A percentile compares a stretch with the other conserved stretches of the same genome.
phyloP scores from a whole-genome alignment of 2,329 filamentous ascomycete species.

The Dactylellina cionopaga region DNA sequence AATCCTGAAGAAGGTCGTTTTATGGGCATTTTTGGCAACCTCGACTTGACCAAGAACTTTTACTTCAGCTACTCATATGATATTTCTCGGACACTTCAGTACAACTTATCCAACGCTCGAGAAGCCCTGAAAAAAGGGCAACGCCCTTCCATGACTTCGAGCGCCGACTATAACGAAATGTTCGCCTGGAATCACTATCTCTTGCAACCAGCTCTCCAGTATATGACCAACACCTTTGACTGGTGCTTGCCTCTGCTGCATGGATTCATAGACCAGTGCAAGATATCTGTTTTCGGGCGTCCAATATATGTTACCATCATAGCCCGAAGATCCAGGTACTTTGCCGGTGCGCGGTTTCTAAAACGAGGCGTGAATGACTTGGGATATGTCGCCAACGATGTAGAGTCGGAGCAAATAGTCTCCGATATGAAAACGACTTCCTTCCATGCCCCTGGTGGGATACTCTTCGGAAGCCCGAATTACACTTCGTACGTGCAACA shows the following conservation, averaged over 20 bases:
- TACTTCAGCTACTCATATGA: constrained; percentile 99
- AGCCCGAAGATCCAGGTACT: constrained; percentile 88
- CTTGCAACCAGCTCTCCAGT: constrained; percentile 75
- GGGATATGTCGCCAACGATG: constrained; percentile 80
- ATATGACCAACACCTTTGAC: constrained; percentile 83
- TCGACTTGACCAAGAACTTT: constrained; percentile 90
- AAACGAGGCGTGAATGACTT: constrained; percentile 92
- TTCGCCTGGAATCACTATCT: constrained; percentile 98
- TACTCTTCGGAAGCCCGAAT: constrained; percentile 84
- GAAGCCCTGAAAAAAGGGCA: constrained; percentile 73
- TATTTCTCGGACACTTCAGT: constrained; percentile 88
- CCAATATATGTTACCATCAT: constrained; percentile 93
- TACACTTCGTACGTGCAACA: constrained; percentile 98
- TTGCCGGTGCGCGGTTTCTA: constrained; percentile 91
- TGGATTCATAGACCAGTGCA: constrained; percentile 91
- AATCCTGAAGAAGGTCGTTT: constrained; percentile 92
- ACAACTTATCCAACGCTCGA: constrained; percentile 87
- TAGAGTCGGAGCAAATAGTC: constrained; percentile 98
- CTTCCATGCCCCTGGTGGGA: constrained; percentile 88
- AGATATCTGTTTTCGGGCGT: constrained; percentile 84
- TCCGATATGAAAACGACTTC: constrained; percentile 94
- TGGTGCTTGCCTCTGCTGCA: constrained; percentile 97
- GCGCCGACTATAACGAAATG: constrained; percentile 85
- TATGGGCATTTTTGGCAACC: constrained; percentile 84
- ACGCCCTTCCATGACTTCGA: constrained; percentile 64